phyloP scores from a whole-genome alignment of 2,329 filamentous ascomycete species.

The Talaromyces sp. region DNA sequence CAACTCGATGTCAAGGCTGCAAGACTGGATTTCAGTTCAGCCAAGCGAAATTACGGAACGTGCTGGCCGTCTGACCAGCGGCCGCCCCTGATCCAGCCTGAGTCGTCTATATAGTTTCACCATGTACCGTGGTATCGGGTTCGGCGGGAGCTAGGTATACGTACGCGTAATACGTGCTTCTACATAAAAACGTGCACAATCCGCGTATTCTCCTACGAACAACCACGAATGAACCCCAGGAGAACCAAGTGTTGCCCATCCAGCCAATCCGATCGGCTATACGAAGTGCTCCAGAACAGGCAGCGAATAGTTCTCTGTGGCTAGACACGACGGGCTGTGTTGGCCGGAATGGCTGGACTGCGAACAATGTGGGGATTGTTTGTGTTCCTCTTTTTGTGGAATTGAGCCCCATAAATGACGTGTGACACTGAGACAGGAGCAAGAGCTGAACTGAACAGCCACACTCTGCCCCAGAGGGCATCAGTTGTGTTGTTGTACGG shows the following conservation, averaged over 20 bases:
- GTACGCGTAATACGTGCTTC: not conserved
- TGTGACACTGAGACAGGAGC: not conserved
- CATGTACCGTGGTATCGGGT: not conserved
- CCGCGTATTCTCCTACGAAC: not conserved
- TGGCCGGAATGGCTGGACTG: not conserved
- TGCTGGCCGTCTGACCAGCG: too few species aligned
- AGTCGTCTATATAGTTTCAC: not conserved
- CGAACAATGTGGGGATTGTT: slow-evolving; percentile 1
- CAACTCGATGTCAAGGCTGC: not conserved
- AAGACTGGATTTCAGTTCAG: too few species aligned
- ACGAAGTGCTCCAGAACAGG: not conserved
- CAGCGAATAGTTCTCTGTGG: not conserved
- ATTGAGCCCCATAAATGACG: not conserved
- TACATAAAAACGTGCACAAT: not conserved
- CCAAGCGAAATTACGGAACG: too few species aligned
- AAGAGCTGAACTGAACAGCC: slow-evolving; percentile 3
- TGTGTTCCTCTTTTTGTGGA: not conserved
- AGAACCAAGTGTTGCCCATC: not conserved
- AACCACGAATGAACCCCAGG: not conserved
- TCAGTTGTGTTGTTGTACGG: not conserved
- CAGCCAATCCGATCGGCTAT: not conserved
- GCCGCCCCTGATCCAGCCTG: not conserved
- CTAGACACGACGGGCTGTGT: not conserved
- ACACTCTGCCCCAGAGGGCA: not conserved
- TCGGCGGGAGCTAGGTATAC: not conserved